phyloP scores from a whole-genome alignment of 225 moss, liverwort and hornwort species.

The Physcomitrellopsis africana region DNA sequence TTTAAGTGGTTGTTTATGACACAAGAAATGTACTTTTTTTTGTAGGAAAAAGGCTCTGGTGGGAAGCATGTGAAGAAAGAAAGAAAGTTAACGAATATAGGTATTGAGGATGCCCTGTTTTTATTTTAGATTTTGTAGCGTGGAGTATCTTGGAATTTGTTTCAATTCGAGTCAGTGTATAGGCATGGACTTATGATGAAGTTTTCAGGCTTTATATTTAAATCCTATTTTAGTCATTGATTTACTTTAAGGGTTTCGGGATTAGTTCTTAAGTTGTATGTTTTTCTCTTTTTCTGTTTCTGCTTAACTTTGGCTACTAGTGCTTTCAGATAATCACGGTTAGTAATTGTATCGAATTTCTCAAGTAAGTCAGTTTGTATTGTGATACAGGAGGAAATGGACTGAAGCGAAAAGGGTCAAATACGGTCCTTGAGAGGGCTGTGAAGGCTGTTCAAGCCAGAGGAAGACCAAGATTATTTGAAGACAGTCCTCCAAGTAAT shows the following conservation, averaged over 20 bases:
- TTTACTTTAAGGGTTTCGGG: too few species aligned
- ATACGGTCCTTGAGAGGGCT: conserved; percentile 69
- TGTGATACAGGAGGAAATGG: conserved; percentile 59
- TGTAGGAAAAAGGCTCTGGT: conserved; percentile 62
- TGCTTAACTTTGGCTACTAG: background rate
- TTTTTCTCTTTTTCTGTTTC: conserved; percentile 2
- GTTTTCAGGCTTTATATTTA: background rate
- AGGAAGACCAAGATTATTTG: conserved; percentile 53
- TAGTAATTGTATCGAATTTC: conserved; percentile 19
- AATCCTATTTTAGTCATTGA: background rate
- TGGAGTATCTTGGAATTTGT: background rate
- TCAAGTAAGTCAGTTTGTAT: conserved; percentile 16
- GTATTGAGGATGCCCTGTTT: conserved; percentile 25
- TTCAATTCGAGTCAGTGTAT: background rate
- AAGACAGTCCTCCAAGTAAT: conserved; percentile 54
- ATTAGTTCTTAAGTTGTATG: too few species aligned
- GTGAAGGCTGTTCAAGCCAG: conserved; percentile 90
- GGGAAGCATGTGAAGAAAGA: conserved; percentile 64
- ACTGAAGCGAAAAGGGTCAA: conserved; percentile 78
- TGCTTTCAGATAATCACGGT: background rate
- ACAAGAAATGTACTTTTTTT: background rate
- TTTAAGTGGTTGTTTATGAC: too few species aligned
- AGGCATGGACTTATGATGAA: background rate
- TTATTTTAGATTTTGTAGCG: background rate
- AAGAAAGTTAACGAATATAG: conserved; percentile 58